Conservation (phyloP, 2,329 filamentous ascomycete genomes). For the Claviceps purpurea region DNA sequence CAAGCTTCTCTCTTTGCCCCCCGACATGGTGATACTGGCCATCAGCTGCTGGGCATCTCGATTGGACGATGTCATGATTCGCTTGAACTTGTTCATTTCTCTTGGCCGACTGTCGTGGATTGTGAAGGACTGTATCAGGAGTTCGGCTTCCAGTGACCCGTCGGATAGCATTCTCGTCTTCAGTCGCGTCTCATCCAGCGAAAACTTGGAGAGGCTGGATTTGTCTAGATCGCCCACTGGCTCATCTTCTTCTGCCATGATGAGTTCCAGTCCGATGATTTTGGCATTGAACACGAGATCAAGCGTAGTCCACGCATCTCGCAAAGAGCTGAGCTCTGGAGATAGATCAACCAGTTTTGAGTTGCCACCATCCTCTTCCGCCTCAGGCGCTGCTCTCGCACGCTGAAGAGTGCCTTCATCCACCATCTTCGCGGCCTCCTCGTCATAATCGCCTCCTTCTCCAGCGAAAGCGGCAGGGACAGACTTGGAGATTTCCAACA, state of each 20-base stretch:
- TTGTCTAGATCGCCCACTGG: slow-evolving; percentile 67
- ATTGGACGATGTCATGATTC: slow-evolving; percentile 96
- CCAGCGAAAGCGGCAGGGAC: slow-evolving; percentile 73
- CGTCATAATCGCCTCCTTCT: slow-evolving; percentile 54
- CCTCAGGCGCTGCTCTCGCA: slow-evolving; percentile 25
- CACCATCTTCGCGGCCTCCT: slow-evolving; percentile 63
- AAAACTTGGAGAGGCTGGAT: slow-evolving; percentile 85
- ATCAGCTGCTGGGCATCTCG: slow-evolving; percentile 95
- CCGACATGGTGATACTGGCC: slow-evolving; percentile 89
- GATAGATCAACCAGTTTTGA: slow-evolving; percentile 39
- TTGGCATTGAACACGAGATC: slow-evolving; percentile 84
- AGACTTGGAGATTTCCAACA: slow-evolving; percentile 75
- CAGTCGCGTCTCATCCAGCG: slow-evolving; percentile 79
- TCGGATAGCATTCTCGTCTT: slow-evolving; percentile 92
- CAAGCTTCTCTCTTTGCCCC: slow-evolving; percentile 64
- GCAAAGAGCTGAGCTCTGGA: slow-evolving; percentile 56
- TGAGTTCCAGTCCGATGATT: slow-evolving; percentile 76
- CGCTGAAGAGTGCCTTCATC: slow-evolving; percentile 40
- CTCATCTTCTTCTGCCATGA: slow-evolving; percentile 60
- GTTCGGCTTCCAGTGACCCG: slow-evolving; percentile 79
- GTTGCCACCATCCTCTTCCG: slow-evolving; percentile 20
- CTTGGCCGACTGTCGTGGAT: slow-evolving; percentile 82
- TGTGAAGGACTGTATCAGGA: slow-evolving; percentile 87
- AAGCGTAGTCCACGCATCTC: slow-evolving; percentile 78
- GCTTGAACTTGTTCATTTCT: slow-evolving; percentile 90